These are phyloP conservation scores for Silene conica DNA, from an alignment of 148 eudicot genomes.

Conservation along the genomic window DNA sequence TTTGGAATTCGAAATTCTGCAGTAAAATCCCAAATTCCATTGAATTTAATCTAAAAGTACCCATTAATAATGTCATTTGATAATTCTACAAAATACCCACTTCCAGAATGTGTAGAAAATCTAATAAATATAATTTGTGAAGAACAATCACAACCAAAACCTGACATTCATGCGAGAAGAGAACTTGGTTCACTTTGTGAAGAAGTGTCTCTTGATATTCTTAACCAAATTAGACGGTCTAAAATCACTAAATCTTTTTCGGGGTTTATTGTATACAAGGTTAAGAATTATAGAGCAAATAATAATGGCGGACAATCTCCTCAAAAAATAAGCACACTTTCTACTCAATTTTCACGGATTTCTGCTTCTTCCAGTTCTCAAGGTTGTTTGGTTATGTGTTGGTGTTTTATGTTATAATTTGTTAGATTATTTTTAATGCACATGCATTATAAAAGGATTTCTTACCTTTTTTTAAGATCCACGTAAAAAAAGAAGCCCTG, in stretches of 20 bases:
- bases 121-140: slow-evolving; percentile 22
- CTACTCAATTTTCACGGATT: not conserved
- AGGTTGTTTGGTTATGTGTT: slow-evolving; percentile 7
- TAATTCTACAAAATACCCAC: not conserved
- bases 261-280: slow-evolving; percentile 28
- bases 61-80: slow-evolving; percentile 6
- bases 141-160: slow-evolving; percentile 27
- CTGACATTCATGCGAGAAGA: slow-evolving; percentile 13
- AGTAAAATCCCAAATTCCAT: not conserved
- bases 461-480: too few species aligned
- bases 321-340: slow-evolving; percentile 1
- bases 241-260: slow-evolving; percentile 12
- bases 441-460: too few species aligned
- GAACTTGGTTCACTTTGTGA: slow-evolving; percentile 35
- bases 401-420: not conserved
- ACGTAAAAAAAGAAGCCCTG: too few species aligned
- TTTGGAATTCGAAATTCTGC: not conserved
- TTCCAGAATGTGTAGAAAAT: slow-evolving; percentile 25
- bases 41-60: not conserved
- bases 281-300: slow-evolving; percentile 5
- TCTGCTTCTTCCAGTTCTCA: not conserved
- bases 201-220: not conserved
- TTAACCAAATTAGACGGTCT: not conserved
- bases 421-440: too few species aligned
- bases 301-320: not conserved